Conservation (phyloP, 768 basidiomycete genomes). For the Suillus placidus region DNA sequence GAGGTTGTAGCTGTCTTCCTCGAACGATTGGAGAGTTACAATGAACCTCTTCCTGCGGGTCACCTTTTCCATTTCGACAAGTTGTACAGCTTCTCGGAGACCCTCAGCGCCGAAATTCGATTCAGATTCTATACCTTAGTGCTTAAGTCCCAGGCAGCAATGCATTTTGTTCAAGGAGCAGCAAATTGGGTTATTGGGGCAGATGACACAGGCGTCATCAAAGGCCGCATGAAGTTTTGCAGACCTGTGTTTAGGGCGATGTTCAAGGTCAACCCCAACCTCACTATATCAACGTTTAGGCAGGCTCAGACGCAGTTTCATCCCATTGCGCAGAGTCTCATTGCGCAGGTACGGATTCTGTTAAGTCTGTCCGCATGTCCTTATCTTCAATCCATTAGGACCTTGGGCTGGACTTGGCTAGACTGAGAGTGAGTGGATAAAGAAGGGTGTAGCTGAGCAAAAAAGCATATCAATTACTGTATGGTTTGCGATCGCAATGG, state of each 20-base stretch:
- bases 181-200: conserved; percentile 50
- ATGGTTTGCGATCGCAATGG: not conserved
- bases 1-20: conserved; percentile 53
- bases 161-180: conserved; percentile 36
- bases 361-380: not conserved
- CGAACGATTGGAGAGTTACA: conserved; percentile 47
- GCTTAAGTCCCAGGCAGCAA: conserved; percentile 40
- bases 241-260: conserved; percentile 47
- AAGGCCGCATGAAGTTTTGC: conserved; percentile 61
- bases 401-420: conserved; percentile 17
- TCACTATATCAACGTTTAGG: conserved; percentile 40
- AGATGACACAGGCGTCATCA: conserved; percentile 43
- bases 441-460: not conserved
- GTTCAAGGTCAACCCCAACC: conserved; percentile 37
- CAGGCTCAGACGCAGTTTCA: conserved; percentile 44
- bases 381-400: conserved; percentile 21
- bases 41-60: conserved; percentile 41
- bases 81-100: conserved; percentile 45
- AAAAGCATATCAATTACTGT: not conserved
- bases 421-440: not conserved
- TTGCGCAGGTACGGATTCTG: conserved; percentile 45
- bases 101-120: conserved; percentile 54
- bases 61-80: conserved; percentile 47
- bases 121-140: conserved; percentile 54
- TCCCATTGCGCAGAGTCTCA: conserved; percentile 52